Percentiles rank a stretch among this genome's conserved stretches.
Conservation (phyloP, 768 basidiomycete genomes). For the Lactifluus volemus region DNA sequence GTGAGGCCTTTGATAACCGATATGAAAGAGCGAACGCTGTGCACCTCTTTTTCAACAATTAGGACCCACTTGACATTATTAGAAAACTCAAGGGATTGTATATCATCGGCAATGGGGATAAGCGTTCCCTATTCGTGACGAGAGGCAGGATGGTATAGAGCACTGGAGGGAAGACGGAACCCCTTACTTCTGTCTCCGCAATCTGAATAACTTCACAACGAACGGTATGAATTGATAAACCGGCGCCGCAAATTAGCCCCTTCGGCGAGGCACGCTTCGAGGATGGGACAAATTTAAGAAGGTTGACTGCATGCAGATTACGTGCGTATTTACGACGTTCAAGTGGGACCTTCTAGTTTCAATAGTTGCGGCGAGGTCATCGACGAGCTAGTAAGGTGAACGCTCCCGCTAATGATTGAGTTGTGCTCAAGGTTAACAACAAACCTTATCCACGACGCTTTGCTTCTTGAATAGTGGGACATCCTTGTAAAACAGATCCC, state of each 20-base stretch:
- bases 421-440: constrained; percentile 13
- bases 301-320: not conserved
- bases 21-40: not conserved
- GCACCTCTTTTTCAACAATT: constrained; percentile 89
- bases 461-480: constrained; percentile 72
- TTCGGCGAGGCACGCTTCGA: constrained; percentile 79
- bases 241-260: constrained; percentile 71
- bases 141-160: not conserved
- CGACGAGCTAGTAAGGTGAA: constrained; percentile 54
- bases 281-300: not conserved
- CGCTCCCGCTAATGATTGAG: not conserved
- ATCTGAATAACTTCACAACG: constrained; percentile 43
- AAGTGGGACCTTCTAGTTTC: constrained; percentile 64
- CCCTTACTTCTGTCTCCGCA: constrained; percentile 51
- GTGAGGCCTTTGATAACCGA: not conserved
- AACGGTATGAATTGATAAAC: constrained; percentile 47
- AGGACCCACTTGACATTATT: constrained; percentile 65
- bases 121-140: constrained; percentile 47
- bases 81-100: constrained; percentile 50
- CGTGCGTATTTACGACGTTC: constrained; percentile 52
- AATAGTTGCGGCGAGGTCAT: constrained; percentile 83
- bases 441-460: constrained; percentile 66
- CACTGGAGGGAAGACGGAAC: not conserved
- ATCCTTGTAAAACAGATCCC: constrained; percentile 87
- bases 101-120: constrained; percentile 70